These are phyloP conservation scores for Monosporozyma aerobia DNA, from an alignment of 805 yeast genomes.

Conservation along the genomic window DNA sequence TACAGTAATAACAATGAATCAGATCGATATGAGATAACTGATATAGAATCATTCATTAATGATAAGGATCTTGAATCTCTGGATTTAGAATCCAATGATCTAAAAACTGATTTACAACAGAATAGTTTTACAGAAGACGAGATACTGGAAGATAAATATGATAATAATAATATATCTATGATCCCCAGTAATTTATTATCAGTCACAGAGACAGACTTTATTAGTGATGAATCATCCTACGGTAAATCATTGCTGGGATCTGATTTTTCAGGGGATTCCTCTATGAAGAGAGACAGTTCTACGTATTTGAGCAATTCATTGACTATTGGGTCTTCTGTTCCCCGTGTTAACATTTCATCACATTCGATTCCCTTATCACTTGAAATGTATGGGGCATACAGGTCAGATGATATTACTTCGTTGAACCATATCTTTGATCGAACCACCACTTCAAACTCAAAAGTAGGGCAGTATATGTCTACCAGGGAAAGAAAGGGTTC, in stretches of 20 bases:
- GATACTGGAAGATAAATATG: not conserved
- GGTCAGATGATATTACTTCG: constrained; percentile 19
- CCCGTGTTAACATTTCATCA: constrained; percentile 14
- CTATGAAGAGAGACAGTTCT: constrained; percentile 8
- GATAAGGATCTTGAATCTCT: constrained; percentile 24
- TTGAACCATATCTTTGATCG: constrained; percentile 20
- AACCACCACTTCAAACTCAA: constrained; percentile 17
- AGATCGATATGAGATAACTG: constrained; percentile 15
- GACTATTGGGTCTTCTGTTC: constrained; percentile 15
- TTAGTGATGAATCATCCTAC: constrained; percentile 25
- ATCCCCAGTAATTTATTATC: constrained; percentile 4
- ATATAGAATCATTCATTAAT: constrained; percentile 27
- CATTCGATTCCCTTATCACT: constrained; percentile 21
- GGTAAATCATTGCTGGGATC: constrained; percentile 30
- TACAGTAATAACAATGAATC: constrained; percentile 1
- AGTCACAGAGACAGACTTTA: constrained; percentile 4
- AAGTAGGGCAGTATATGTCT: constrained; percentile 5
- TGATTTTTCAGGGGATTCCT: constrained; percentile 20
- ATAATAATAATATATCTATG: constrained; percentile 1
- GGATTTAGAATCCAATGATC: constrained; percentile 10
- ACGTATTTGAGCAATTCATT: constrained; percentile 8
- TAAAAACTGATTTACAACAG: not conserved
- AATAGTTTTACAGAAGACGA: constrained; percentile 1
- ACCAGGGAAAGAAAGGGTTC: constrained; percentile 10
- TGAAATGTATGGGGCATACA: constrained; percentile 17